Percentiles rank a stretch among this genome's conserved stretches.
Conservation (phyloP, 2,329 filamentous ascomycete genomes). For the Periconia sp. region DNA sequence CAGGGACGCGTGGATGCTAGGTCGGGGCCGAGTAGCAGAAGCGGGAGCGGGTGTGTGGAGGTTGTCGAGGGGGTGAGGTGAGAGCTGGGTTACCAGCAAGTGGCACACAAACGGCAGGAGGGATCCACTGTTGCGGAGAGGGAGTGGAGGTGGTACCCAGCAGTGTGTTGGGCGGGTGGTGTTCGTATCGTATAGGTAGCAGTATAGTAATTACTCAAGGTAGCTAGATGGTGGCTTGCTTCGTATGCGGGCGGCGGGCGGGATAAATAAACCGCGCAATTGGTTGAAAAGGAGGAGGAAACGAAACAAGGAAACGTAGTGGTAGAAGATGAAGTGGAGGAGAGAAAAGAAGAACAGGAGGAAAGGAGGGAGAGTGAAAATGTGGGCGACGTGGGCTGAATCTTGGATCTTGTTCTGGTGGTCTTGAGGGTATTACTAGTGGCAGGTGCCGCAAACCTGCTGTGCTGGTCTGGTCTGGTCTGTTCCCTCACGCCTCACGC, state of each 20-base stretch:
- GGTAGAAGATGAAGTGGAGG: not conserved
- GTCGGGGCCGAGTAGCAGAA: not conserved
- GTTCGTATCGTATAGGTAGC: not conserved
- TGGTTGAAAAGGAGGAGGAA: not conserved
- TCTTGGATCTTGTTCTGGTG: no score
- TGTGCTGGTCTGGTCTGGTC: no score
- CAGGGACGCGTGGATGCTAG: not conserved
- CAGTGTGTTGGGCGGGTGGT: not conserved
- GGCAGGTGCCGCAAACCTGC: no score
- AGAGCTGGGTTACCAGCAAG: not conserved
- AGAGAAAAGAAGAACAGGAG: not conserved
- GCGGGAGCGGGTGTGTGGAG: no score
- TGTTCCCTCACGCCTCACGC: no score
- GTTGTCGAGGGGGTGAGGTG: not conserved
- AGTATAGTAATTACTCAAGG: not conserved
- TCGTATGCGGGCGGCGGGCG: not conserved
- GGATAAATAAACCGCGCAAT: no score
- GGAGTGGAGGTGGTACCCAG: not conserved
- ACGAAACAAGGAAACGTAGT: no score
- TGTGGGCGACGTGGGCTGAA: no score
- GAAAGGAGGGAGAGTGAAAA: not conserved
- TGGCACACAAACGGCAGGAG: not conserved
- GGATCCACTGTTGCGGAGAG: not conserved
- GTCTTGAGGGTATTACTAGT: no score
- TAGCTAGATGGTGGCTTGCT: not conserved